Conservation (phyloP, 441 rosid genomes). For the Bruguiera hainesii region DNA sequence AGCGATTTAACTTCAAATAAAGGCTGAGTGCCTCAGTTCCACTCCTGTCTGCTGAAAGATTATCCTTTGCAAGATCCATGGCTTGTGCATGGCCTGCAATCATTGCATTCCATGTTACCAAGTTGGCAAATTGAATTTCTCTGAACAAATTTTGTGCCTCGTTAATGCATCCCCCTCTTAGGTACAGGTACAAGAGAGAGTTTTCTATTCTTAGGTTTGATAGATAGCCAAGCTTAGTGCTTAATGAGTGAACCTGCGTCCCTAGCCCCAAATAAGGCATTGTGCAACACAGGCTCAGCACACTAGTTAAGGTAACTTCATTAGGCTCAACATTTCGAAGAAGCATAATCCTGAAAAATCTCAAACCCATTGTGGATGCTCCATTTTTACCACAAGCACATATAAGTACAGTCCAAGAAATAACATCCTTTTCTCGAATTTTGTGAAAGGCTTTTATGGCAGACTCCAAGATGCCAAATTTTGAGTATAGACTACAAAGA, state of each 20-base stretch:
- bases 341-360: slow-evolving; percentile 45
- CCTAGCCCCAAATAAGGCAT: slow-evolving; percentile 33
- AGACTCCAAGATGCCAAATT: slow-evolving; percentile 33
- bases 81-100: slow-evolving; percentile 53
- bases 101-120: slow-evolving; percentile 60
- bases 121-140: slow-evolving; percentile 26
- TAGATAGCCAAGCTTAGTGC: slow-evolving; percentile 38
- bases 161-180: slow-evolving; percentile 38
- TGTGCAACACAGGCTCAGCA: slow-evolving; percentile 43
- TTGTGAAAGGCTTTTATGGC: slow-evolving; percentile 36
- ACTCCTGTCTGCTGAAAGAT: slow-evolving; percentile 29
- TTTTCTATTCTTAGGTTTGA: slow-evolving; percentile 33
- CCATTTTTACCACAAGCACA: slow-evolving; percentile 49
- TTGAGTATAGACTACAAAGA: slow-evolving; percentile 51
- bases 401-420: slow-evolving; percentile 53
- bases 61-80: slow-evolving; percentile 38
- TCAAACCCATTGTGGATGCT: slow-evolving; percentile 34
- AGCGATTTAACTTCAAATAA: slow-evolving; percentile 34
- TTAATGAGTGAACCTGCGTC: slow-evolving; percentile 41
- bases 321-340: slow-evolving; percentile 39
- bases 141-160: slow-evolving; percentile 37
- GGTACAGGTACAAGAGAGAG: slow-evolving; percentile 49
- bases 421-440: slow-evolving; percentile 39
- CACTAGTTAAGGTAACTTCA: slow-evolving; percentile 42
- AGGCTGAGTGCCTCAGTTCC: slow-evolving; percentile 43